Percentiles rank a stretch among this genome's conserved stretches.
Conservation (phyloP, 208 protist species). For the Crithidia bombi region DNA sequence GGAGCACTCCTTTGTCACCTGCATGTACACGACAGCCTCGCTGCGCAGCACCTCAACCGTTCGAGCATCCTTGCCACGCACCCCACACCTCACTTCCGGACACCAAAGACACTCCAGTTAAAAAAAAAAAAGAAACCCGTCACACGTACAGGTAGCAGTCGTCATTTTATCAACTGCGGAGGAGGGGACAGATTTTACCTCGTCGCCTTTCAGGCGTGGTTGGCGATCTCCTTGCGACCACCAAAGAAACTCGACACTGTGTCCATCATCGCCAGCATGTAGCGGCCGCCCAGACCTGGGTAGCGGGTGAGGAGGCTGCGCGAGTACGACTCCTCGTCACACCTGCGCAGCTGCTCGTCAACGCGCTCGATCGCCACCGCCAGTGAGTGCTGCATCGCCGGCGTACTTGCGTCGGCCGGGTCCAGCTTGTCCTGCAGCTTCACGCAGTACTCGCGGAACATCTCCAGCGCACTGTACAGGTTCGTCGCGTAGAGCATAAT, state of each 20-base stretch:
- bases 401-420: conserved; percentile 36
- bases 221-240: conserved; percentile 14
- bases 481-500: conserved; percentile 58
- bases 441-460: conserved; percentile 52
- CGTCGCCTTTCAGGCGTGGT: not conserved
- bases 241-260: conserved; percentile 46
- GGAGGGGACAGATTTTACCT: not conserved
- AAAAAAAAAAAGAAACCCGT: not conserved
- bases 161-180: too few species aligned
- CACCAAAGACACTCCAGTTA: not conserved
- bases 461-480: conserved; percentile 41
- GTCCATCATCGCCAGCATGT: conserved; percentile 57
- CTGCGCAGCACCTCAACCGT: too few species aligned
- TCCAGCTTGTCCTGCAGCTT: conserved; percentile 38
- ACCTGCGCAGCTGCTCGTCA: conserved; percentile 33
- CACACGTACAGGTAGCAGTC: too few species aligned
- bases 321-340: conserved; percentile 34
- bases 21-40: too few species aligned
- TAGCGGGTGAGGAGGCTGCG: conserved; percentile 56
- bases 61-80: too few species aligned
- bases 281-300: conserved; percentile 54
- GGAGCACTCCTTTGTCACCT: too few species aligned
- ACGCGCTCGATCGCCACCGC: conserved; percentile 31
- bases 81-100: too few species aligned
- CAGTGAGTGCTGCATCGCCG: conserved; percentile 34